Conservation (phyloP, 441 rosid genomes). For the Pelargonium citronellum region DNA sequence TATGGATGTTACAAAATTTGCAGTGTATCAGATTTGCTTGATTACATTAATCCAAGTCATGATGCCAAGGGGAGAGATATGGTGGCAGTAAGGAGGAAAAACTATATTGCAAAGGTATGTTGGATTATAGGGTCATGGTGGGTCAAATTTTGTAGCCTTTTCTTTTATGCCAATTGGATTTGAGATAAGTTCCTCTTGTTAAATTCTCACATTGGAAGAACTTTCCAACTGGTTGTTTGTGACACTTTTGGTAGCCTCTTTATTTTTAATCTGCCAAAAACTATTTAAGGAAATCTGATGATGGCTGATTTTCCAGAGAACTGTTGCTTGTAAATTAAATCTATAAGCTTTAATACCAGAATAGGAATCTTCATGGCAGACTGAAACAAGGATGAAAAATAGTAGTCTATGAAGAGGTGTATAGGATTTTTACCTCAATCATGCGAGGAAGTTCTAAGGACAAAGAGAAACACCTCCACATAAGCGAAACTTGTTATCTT, state of each 20-base stretch:
- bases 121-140: conserved; percentile 5
- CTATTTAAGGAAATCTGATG: neutral
- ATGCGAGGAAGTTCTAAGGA: neutral
- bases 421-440: neutral
- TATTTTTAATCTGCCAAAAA: neutral
- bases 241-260: neutral
- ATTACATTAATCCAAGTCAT: conserved; percentile 67
- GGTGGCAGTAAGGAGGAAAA: conserved; percentile 48
- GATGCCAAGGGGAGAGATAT: conserved; percentile 55
- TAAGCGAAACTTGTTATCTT: neutral
- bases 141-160: conserved; percentile 9
- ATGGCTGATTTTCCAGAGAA: neutral
- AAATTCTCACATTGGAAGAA: neutral
- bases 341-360: neutral
- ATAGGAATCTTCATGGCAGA: neutral
- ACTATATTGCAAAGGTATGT: conserved; percentile 47
- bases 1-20: conserved; percentile 23
- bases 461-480: neutral
- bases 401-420: neutral
- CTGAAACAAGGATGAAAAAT: neutral
- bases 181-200: conserved; percentile 1
- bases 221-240: neutral
- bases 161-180: neutral
- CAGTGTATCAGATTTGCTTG: conserved; percentile 76
- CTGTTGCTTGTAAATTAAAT: neutral